Evolutionary conservation across 139 green algal species (phyloP), one percentile per base, ranked within the genome.

Genomic region (Tetradesmus lagerheimii): DNA sequence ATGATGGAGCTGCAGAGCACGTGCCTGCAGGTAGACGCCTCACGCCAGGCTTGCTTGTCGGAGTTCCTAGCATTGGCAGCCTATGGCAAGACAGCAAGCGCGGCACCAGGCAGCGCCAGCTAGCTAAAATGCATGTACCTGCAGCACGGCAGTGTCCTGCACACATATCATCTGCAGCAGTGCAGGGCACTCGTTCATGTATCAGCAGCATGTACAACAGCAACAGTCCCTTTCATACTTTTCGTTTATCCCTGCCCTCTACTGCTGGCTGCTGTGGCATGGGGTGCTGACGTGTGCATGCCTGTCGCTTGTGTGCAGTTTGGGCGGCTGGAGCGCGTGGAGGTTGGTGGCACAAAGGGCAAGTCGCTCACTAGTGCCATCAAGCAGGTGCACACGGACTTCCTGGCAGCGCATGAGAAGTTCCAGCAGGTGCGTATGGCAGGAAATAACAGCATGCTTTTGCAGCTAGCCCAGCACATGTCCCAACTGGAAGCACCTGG

Each of bases 311-410:
- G 93, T 34, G n/a, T 85, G 97, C 96, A 97, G 92, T 99, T 99
- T 89, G 93, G 94, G 83, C 96, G 96, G 41, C 94, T 99, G 76
- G 97, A 98, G 91, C 92, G 95, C 31, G 92, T 99, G 14, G 97
- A 99, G 92, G 96, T 99, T 89, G 97, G 97, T 64, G 95, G 95
- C 83, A 96, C 94, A 27, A 96, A 96, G 87, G 94, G 93, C 67
- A 93, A 83, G 39, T 86, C 37, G 11, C 47, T 87, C 18, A 88
- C 76, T 23, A 83, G 93, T 87, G 95, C 85, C 34, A 92, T 98
- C 47, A 96, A 97, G 83, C 83, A 94, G 37, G 96, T 99, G 80
- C 93, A 96, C 86, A 67, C 89, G 0, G 97, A 98, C 85, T 99
- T 98, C 90, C 43, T 91, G 47, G 43, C 83, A 11, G 95, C 94